Base-by-base conservation (phyloP, 2,329 filamentous ascomycete genomes). In the Penicillium sp. region DNA sequence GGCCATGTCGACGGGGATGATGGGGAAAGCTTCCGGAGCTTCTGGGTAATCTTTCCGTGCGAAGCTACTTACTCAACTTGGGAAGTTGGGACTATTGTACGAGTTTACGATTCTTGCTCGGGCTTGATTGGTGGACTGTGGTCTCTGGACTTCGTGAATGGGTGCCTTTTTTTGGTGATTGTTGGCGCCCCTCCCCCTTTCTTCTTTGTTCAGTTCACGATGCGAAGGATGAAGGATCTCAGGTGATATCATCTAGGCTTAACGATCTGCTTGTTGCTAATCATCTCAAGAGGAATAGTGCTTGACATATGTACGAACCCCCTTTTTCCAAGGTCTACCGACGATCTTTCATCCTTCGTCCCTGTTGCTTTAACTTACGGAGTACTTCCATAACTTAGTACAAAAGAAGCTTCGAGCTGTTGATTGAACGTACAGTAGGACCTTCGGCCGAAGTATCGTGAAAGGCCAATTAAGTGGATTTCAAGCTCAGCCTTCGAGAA, bases 21-120 rank as follows among this genome's bases (percentile, higher is more conserved):
- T 54, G 61, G 61, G 44, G 49, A 57, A 58, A 58, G 58, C 42
- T 56, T 33, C 42, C 51, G 58, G 55, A 55, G 58, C 54, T 49
- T 56, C 40, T 28, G 57, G 15, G 35, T 61, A 35, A 51, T 6
- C 45, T 62, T 56, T 53, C 50, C 28, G n/a, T 19, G 49, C 8
- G 19, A 24, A 22, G 40, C 40, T 44, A 22, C 19, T 17, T n/a
- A 40, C 37, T 40, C 35, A 40, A 40, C 15, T 40, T 40, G 15
- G 37, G 35, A 40, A 40, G 4, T 40, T 40, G 15, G 37, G 35
- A 37, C 3, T 15, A 37, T 37, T 13, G 30, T 33, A 33, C 30
- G 12, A 33, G 12, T 4, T 4, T 19, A 35, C 28, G 12, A 51
- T 17, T 33, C 49, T 49, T 33, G 17, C n/a, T 56, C 28, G 10